A percentile compares a stretch with the other conserved stretches of the same genome.
Evolutionary conservation across 805 yeast genomes (phyloP).

Genomic region (Kluyveromyces starmeri): DNA sequence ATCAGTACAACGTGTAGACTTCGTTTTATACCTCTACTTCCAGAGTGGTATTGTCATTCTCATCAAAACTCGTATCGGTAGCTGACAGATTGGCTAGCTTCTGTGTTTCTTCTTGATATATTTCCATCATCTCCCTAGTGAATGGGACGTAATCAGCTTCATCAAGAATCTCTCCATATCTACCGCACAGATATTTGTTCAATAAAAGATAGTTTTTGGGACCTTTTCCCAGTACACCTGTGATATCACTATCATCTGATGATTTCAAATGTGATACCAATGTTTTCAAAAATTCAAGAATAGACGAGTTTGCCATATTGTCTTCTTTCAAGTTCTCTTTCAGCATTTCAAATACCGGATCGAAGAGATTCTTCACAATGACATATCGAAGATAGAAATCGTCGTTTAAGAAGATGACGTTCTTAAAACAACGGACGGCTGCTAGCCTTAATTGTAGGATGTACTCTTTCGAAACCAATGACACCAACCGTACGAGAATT

Average conservation of each 20-base stretch:
- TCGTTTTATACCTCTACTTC: conserved; percentile 1
- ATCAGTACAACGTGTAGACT: no score
- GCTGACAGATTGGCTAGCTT: neutral
- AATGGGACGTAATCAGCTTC: conserved; percentile 24
- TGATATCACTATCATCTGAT: conserved; percentile 8
- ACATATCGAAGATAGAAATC: conserved; percentile 49
- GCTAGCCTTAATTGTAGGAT: conserved; percentile 51
- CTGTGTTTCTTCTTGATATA: conserved; percentile 11
- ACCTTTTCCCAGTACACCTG: conserved; percentile 16
- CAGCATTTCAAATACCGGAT: conserved; percentile 41
- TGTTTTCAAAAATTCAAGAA: conserved; percentile 55
- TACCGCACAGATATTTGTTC: conserved; percentile 25
- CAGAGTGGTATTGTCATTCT: conserved; percentile 2
- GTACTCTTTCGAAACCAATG: conserved; percentile 33
- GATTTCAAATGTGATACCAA: conserved; percentile 12
- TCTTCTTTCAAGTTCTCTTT: conserved; percentile 40
- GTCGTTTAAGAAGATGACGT: conserved; percentile 54
- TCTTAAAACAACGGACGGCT: conserved; percentile 60
- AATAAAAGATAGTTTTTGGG: conserved; percentile 22
- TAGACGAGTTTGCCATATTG: conserved; percentile 64
- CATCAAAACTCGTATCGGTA: conserved; percentile 1
- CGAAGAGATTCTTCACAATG: conserved; percentile 44
- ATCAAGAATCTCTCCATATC: conserved; percentile 24
- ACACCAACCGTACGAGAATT: conserved; percentile 47
- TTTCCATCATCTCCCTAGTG: conserved; percentile 27